Conservation (phyloP, 2,329 filamentous ascomycete genomes). For the Lomentospora prolificans region DNA sequence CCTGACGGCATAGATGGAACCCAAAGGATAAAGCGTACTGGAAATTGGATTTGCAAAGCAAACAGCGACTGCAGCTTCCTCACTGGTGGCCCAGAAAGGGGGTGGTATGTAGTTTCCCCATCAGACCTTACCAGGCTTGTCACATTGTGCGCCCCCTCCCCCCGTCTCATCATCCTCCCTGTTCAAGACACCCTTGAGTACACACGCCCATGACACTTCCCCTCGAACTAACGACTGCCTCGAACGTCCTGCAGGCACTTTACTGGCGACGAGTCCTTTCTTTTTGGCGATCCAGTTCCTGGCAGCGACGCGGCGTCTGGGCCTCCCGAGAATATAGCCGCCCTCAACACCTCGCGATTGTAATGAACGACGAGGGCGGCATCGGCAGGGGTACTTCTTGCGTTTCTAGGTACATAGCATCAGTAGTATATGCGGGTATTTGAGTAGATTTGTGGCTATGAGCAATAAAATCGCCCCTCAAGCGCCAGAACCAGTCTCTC, state of each 20-base stretch:
- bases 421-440: conserved; percentile 1
- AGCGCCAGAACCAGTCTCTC: background rate
- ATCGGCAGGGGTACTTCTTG: background rate
- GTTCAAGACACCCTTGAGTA: background rate
- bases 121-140: background rate
- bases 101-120: conserved; percentile 53
- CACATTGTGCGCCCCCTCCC: background rate
- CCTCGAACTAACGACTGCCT: background rate
- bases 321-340: background rate
- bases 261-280: background rate
- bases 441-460: background rate
- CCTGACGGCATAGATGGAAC: background rate
- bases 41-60: conserved; percentile 68
- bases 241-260: background rate
- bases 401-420: too few species aligned
- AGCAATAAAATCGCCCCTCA: background rate
- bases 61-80: conserved; percentile 86
- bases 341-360: background rate
- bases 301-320: background rate
- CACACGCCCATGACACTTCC: background rate
- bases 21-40: conserved; percentile 26
- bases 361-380: background rate
- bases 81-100: conserved; percentile 69
- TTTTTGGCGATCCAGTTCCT: background rate
- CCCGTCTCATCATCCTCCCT: background rate